Base-by-base conservation (phyloP, 2,329 filamentous ascomycete species). In the Simplicillium aogashimaense region DNA sequence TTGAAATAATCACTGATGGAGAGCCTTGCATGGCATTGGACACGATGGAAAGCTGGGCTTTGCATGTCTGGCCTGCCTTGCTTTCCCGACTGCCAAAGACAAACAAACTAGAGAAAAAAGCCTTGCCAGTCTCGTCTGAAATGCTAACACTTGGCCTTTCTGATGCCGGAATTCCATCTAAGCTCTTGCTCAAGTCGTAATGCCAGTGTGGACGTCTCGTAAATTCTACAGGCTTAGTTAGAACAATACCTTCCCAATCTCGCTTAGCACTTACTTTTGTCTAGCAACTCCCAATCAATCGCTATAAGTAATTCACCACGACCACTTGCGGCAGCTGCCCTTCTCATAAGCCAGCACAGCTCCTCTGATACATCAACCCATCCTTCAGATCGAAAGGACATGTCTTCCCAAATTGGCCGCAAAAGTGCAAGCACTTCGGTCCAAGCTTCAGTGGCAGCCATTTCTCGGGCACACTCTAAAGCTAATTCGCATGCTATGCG, bases 221-320 rank as follows among this genome's bases (percentile, higher is more conserved):
- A 51, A 79, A 82, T 38, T 60, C 76, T 78, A 40, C 31, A 35
- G 12, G 4, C 11, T 2, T 3, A 7, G 12, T 37, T 34, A 36
- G 40, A n/a, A 8, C 6, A 30, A 35, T 33, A 7, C n/a, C 13
- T 3, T 13, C 12, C 14, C 20, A 18, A 28, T 15, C 32, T 15
- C 15, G 3, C n/a, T 11, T 35, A 31, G 13, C 15, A 64, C 74
- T 55, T 59, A 79, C 76, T 66, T 35, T 58, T 69, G 43, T 76
- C 67, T 54, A 82, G 63, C 35, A 83, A 61, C 51, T 83, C 79
- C 74, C 80, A 81, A 50, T 81, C 77, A 38, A 80, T 71, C 20
- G 76, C 67, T 29, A 83, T 58, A 8, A 82, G 65, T 25, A 80
- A 60, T 39, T 74, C 70, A 8, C 67, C 69, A 39, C 74, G 69